Base-by-base conservation (phyloP, 1,284 basidiomycete genomes). In the Ceratobasidium sp. region DNA sequence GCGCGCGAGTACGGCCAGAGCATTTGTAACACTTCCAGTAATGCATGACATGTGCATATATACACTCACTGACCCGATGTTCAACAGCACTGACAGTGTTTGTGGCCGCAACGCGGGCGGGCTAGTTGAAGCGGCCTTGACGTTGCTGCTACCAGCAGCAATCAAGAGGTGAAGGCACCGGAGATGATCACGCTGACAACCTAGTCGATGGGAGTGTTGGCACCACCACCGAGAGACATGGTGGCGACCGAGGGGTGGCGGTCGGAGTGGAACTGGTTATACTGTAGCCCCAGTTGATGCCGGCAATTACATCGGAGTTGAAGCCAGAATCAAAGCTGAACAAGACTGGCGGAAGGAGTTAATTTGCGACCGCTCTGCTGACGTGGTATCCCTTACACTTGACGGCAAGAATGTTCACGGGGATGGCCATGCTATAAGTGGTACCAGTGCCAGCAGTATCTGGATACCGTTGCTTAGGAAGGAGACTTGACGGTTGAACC, bases 311-410 rank as follows among this genome's bases (percentile, higher is more conserved):
- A 82, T 99, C 97, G 67, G 94, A 92, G 96, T 98, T 98, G 77
- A 92, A 89, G 19, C 98, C 98, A 78, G 92, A 94, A 62, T 98
- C 98, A 81, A 96, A 93, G 69, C 92, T 90, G 40, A 96, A 95
- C 69, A 99, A 90, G 22, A 99, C 98, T 69, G 32, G 4, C 3
- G n/a, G 2, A 19, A 40, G n/a, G 1, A 11, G 13, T 29, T 25
- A 66, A 40, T 29, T 66, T 29, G 44, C 11, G 9, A 13, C 4
- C 9, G 43, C 1, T 13, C 22, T 43, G 11, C 22, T 2, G 22
- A 25, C 15, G 19, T 19, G 25, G 52, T 49, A 29, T 8, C 11
- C n/a, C n/a, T 34, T 17, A 69, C 67, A 62, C 29, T 76, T 76
- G 22, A 76, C 73, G 15, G 73, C 61, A 25, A 66, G 67, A 44